Percentiles rank a stretch among this genome's conserved stretches.
Conservation (phyloP, 2,329 filamentous ascomycete species). For the Chalara sp. region DNA sequence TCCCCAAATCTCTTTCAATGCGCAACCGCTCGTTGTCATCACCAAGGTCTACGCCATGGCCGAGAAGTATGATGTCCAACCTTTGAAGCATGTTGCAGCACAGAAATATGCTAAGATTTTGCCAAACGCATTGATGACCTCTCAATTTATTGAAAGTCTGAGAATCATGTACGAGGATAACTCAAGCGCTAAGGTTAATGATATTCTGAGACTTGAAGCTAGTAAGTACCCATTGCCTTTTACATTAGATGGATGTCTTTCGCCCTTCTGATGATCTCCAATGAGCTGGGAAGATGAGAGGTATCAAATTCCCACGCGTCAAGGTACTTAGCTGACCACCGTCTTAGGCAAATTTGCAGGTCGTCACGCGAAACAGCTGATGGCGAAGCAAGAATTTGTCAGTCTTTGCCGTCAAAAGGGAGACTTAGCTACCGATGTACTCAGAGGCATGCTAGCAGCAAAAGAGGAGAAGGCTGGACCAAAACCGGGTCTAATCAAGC, state of each 20-base stretch:
- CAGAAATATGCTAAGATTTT: conserved; percentile 2
- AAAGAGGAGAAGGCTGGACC: too few relatives aligned
- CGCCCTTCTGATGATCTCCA: too few relatives aligned
- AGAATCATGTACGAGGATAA: conserved; percentile 10
- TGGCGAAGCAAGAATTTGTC: conserved; percentile 5
- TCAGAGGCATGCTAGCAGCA: too few relatives aligned
- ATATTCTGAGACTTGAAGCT: conserved; percentile 4
- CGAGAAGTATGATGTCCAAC: conserved; percentile 10
- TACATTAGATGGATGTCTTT: too few relatives aligned
- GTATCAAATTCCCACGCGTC: too few relatives aligned
- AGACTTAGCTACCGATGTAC: conserved; percentile 5
- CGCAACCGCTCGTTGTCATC: conserved; percentile 3
- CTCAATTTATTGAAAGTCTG: conserved; percentile 6
- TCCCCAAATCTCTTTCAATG: not conserved
- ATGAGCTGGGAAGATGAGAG: too few relatives aligned
- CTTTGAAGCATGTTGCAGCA: conserved; percentile 6
- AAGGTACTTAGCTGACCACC: too few relatives aligned
- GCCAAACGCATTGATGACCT: not conserved
- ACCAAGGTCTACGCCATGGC: conserved; percentile 11
- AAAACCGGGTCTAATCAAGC: too few relatives aligned
- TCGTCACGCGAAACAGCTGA: not conserved
- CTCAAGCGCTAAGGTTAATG: not conserved
- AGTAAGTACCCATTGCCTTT: not conserved
- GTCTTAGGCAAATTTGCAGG: not conserved
- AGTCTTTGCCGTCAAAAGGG: conserved; percentile 7